Evolutionary conservation across 2,329 filamentous ascomycete species (phyloP).

Genomic region (Diaporthe sp.): DNA sequence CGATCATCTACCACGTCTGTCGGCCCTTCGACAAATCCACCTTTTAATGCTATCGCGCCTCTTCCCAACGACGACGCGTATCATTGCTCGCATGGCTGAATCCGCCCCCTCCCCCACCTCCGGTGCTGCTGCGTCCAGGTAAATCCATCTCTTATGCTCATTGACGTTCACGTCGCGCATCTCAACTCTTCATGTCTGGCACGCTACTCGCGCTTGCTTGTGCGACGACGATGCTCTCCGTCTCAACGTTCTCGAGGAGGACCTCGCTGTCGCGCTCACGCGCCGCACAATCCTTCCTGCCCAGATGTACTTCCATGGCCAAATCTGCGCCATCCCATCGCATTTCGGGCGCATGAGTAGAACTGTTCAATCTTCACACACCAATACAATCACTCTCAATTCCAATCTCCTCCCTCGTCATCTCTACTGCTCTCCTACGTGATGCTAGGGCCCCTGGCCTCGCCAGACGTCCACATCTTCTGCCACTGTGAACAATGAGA

Average conservation of each 20-base stretch:
- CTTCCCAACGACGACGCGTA: conserved; percentile 15
- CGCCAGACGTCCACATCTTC: neutral
- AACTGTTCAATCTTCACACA: conserved; percentile 8
- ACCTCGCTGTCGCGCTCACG: neutral
- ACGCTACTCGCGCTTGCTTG: neutral
- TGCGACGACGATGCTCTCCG: neutral
- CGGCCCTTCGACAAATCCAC: neutral
- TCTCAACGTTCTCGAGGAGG: neutral
- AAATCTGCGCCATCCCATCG: conserved; percentile 15
- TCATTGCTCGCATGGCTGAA: conserved; percentile 15
- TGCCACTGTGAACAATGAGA: neutral
- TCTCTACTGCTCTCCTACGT: conserved; percentile 18
- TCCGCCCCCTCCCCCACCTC: conserved; percentile 23
- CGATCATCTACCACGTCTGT: conserved; percentile 1
- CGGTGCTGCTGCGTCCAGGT: conserved; percentile 12
- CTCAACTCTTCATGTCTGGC: conserved; percentile 1
- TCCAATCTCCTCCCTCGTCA: neutral
- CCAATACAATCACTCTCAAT: conserved; percentile 19
- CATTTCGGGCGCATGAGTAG: conserved; percentile 23
- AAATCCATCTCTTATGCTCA: conserved; percentile 13
- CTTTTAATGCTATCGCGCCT: neutral
- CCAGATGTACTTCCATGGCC: conserved; percentile 17
- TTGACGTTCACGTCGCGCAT: neutral
- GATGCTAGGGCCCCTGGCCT: conserved; percentile 7
- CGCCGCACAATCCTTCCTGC: neutral